These are phyloP conservation scores for Sugiyamaella americana DNA, from an alignment of 805 yeast genomes.

Conservation along the genomic window DNA sequence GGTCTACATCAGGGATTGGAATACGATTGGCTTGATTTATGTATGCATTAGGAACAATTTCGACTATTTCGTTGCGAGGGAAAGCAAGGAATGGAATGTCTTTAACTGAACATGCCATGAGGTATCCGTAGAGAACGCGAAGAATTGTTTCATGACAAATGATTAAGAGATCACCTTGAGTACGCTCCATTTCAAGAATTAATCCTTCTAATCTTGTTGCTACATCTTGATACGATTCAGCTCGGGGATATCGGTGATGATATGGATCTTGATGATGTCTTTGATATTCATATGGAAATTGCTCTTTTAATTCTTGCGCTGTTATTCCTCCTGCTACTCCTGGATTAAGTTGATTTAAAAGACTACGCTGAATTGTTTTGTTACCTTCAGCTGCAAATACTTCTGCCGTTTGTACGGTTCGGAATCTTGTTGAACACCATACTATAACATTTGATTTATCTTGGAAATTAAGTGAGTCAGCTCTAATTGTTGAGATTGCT, in stretches of 20 bases:
- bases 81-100: constrained; percentile 80
- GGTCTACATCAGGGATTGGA: constrained; percentile 21
- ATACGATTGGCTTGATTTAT: constrained; percentile 24
- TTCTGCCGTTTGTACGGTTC: constrained; percentile 75
- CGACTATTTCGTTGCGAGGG: constrained; percentile 77
- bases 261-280: constrained; percentile 74
- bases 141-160: constrained; percentile 91
- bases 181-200: constrained; percentile 87
- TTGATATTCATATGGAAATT: constrained; percentile 64
- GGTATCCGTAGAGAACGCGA: constrained; percentile 85
- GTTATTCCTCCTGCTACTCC: constrained; percentile 75
- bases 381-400: constrained; percentile 56
- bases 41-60: constrained; percentile 82
- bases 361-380: constrained; percentile 67
- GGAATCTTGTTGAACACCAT: constrained; percentile 90
- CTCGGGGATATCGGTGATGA: constrained; percentile 85
- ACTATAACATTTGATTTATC: constrained; percentile 63
- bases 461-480: constrained; percentile 43
- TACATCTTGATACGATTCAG: constrained; percentile 93
- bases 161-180: constrained; percentile 70
- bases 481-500: constrained; percentile 23
- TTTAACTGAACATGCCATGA: constrained; percentile 83
- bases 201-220: constrained; percentile 93
- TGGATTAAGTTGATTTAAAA: constrained; percentile 81
- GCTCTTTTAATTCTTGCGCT: constrained; percentile 49